Base-by-base conservation (phyloP, 208 protist genomes). In the Jaenimonas drosophilae region DNA sequence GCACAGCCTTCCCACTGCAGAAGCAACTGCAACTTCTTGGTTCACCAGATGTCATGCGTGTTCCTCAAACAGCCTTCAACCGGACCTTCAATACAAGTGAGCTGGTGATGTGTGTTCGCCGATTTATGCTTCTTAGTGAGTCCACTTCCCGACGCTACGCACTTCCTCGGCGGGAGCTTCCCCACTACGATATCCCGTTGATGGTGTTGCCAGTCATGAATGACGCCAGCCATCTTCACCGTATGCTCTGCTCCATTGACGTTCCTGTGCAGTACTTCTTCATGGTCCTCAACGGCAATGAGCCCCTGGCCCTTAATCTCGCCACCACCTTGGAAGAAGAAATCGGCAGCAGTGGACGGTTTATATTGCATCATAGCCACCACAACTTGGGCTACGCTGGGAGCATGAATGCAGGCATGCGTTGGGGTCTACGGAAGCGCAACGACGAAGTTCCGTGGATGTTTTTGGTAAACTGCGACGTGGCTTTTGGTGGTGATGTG, bases 191-290 rank as follows among this genome's bases (percentile, higher is more conserved):
- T 17, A 41, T 65, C 26, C 58, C 58, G 31, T 12, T 65, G 30
- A 42, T 65, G 39, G 34, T 65, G 25, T 29, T 42, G 12, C 47
- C 49, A 29, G 27, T 65, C 2, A 60, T 65, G 51, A 43, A 47
- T n/a, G 58, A 65, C 26, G 32, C 49, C 25, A 5, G 24, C 9
- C 34, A 54, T 20, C 55, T 65, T 26, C 39, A 16, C 4, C 30
- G 32, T 16, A 6, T 65, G 20, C 42, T 65, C 27, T 58, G 52
- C 51, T 60, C 53, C 41, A 59, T 65, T 42, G 50, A 30, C 24
- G 49, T 59, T 7, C 58, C 58, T 4, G 40, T 65, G 28, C 49
- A 51, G 17, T 49, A 33, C 29, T 40, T 54, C 21, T 36, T 53
- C 19, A 19, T 65, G 16, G 52, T 65, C 26, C 52, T 51, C 33